Conservation (phyloP, 2,329 filamentous ascomycete species). For the Rhinocladiella similis region DNA sequence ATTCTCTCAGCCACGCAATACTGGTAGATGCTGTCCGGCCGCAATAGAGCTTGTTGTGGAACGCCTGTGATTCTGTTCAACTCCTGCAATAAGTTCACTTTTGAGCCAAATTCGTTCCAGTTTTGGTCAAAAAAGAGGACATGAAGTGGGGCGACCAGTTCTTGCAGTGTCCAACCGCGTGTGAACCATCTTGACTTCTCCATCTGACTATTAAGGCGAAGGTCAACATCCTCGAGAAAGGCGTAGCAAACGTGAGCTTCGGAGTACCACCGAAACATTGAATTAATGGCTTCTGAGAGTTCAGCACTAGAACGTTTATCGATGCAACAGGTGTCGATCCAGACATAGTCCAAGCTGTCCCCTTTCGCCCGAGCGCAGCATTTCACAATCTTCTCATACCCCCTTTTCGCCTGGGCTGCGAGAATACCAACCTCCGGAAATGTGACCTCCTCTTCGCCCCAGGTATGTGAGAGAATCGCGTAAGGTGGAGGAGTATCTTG, state of each 20-base stretch:
- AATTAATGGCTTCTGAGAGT: constrained; percentile 28
- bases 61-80: background rate
- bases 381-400: background rate
- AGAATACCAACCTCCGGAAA: constrained; percentile 9
- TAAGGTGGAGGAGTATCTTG: constrained; percentile 5
- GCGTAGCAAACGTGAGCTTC: constrained; percentile 20
- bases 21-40: background rate
- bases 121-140: background rate
- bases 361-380: background rate
- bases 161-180: background rate
- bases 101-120: background rate
- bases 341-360: constrained; percentile 17
- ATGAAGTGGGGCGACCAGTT: background rate
- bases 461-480: constrained; percentile 24
- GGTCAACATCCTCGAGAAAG: constrained; percentile 20
- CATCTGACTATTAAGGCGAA: background rate
- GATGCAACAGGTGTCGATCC: constrained; percentile 31
- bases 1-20: constrained; percentile 38
- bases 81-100: background rate
- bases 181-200: background rate
- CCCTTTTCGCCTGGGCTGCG: background rate
- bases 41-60: background rate
- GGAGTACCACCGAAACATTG: constrained; percentile 30
- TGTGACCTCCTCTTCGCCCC: constrained; percentile 18
- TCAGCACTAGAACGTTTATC: constrained; percentile 28